These are phyloP conservation scores for Grigorovia yakushimaensis DNA, from an alignment of 805 yeast genomes.

Conservation along the genomic window DNA sequence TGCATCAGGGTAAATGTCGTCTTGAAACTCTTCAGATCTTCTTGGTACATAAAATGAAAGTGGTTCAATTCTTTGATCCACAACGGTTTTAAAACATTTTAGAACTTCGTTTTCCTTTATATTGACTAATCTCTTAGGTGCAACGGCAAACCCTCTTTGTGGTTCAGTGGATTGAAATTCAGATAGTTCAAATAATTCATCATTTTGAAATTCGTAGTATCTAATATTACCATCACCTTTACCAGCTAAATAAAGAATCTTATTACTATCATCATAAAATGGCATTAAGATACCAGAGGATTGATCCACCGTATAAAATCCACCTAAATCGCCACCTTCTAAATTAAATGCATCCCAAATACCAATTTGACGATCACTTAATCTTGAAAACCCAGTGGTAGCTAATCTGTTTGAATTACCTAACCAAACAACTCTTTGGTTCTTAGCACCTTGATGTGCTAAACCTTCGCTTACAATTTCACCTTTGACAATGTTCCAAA, in stretches of 20 bases:
- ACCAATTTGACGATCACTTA: slow-evolving; percentile 91
- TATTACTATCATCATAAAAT: slow-evolving; percentile 70
- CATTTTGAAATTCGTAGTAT: slow-evolving; percentile 82
- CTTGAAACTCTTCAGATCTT: slow-evolving; percentile 86
- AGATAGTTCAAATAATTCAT: slow-evolving; percentile 72
- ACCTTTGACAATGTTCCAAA: slow-evolving; percentile 83
- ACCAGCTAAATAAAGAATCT: slow-evolving; percentile 82
- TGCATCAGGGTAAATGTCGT: slow-evolving; percentile 85
- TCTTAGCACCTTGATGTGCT: slow-evolving; percentile 90
- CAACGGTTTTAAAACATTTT: slow-evolving; percentile 76
- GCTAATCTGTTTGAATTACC: slow-evolving; percentile 77
- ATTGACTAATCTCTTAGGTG: slow-evolving; percentile 75
- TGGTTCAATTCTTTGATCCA: slow-evolving; percentile 79
- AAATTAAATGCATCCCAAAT: slow-evolving; percentile 80
- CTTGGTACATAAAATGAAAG: slow-evolving; percentile 90
- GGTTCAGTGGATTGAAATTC: slow-evolving; percentile 85
- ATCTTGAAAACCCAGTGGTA: slow-evolving; percentile 89
- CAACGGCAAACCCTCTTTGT: slow-evolving; percentile 89
- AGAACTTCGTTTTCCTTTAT: slow-evolving; percentile 78
- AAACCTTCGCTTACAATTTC: slow-evolving; percentile 70
- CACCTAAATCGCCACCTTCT: slow-evolving; percentile 78
- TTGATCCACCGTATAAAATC: slow-evolving; percentile 76
- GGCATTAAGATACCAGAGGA: slow-evolving; percentile 94
- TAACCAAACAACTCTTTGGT: slow-evolving; percentile 80
- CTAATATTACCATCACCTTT: slow-evolving; percentile 97